Conservation (phyloP, 2,329 filamentous ascomycete genomes). For the Dothistroma septosporum region DNA sequence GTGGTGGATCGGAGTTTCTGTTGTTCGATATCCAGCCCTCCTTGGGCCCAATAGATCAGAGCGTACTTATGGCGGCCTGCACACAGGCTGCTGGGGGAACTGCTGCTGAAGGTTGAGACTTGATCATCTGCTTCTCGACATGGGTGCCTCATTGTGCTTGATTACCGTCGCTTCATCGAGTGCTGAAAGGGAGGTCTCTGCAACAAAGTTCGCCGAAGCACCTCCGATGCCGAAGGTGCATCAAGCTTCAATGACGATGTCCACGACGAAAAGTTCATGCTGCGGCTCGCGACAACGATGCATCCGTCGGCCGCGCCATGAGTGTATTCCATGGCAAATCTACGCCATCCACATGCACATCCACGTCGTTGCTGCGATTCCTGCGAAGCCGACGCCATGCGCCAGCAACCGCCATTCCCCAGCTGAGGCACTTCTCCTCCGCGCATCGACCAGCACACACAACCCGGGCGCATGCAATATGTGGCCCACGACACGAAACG, state of each 20-base stretch:
- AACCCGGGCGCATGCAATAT: not conserved
- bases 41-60: not conserved
- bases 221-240: not conserved
- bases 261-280: not conserved
- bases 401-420: not conserved
- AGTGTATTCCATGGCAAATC: slow-evolving; percentile 24
- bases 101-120: not conserved
- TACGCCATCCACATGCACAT: slow-evolving; percentile 51
- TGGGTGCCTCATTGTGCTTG: not conserved
- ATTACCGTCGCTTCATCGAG: not conserved
- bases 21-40: not conserved
- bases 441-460: not conserved
- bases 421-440: not conserved
- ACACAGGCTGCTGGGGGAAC: not conserved
- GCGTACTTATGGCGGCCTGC: not conserved
- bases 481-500: not conserved
- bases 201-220: not conserved
- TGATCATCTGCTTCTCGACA: not conserved
- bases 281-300: not conserved
- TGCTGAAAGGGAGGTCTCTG: not conserved
- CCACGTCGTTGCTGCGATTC: slow-evolving; percentile 67
- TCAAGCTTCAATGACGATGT: not conserved
- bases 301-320: slow-evolving; percentile 23
- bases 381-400: slow-evolving; percentile 66
- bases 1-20: not conserved